Conservation (phyloP, 257 asterid genomes). For the Catharanthus roseus region DNA sequence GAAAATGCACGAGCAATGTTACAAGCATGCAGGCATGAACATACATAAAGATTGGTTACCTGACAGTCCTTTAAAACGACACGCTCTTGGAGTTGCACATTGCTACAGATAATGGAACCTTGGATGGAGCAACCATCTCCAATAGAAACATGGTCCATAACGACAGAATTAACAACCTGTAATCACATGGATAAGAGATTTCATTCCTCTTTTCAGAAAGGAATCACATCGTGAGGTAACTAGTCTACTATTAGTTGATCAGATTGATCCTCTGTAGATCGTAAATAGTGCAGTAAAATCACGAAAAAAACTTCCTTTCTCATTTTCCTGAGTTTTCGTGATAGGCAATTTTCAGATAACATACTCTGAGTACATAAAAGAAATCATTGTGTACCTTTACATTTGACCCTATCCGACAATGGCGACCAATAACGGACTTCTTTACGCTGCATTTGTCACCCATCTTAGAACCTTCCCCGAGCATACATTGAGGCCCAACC, state of each 20-base stretch:
- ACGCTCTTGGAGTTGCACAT: constrained; percentile 93
- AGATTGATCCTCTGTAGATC: background rate
- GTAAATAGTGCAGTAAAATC: background rate
- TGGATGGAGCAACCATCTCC: constrained; percentile 95
- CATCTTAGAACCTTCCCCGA: constrained; percentile 91
- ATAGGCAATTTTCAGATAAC: background rate
- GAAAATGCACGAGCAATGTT: background rate
- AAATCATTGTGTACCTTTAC: constrained; percentile 60
- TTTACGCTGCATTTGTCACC: constrained; percentile 98
- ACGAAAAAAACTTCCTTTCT: background rate
- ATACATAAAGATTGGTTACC: constrained; percentile 27
- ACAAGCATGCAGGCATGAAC: background rate
- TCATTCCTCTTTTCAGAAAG: background rate
- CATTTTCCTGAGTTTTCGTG: background rate
- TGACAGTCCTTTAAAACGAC: constrained; percentile 87
- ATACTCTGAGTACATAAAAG: background rate
- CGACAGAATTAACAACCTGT: constrained; percentile 89
- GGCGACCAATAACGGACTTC: constrained; percentile 93
- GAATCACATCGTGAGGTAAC: background rate
- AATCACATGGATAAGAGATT: background rate
- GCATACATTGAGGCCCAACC: constrained; percentile 99
- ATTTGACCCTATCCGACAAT: constrained; percentile 95
- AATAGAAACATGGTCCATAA: constrained; percentile 83
- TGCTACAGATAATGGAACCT: constrained; percentile 87
- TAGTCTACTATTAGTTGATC: background rate